Evolutionary conservation across 768 basidiomycete genomes (phyloP).

Genomic region (Collybia mongolica): DNA sequence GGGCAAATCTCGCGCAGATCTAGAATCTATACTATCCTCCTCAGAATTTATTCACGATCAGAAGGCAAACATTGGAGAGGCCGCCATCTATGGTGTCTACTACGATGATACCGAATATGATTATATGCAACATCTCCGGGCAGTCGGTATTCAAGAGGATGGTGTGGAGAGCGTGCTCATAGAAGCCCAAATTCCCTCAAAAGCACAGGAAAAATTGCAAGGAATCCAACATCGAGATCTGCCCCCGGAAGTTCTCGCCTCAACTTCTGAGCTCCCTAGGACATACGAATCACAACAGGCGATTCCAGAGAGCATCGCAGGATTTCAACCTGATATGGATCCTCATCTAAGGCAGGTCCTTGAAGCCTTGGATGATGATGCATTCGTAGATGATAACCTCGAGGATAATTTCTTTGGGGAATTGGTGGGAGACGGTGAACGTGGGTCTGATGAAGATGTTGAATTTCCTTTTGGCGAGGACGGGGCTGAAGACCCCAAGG

Average conservation of each 20-base stretch:
- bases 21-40: constrained; percentile 57
- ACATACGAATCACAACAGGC: constrained; percentile 76
- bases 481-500: constrained; percentile 29
- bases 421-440: constrained; percentile 71
- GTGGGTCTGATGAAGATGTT: constrained; percentile 55
- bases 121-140: constrained; percentile 95
- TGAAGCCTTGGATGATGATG: constrained; percentile 95
- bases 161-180: constrained; percentile 81
- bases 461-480: constrained; percentile 70
- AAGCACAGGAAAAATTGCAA: constrained; percentile 20
- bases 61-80: constrained; percentile 76
- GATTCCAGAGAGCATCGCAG: constrained; percentile 79
- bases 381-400: constrained; percentile 78
- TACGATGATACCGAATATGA: constrained; percentile 97
- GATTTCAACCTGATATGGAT: constrained; percentile 96
- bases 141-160: constrained; percentile 73
- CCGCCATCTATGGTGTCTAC: constrained; percentile 84
- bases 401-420: constrained; percentile 78
- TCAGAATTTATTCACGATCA: constrained; percentile 47
- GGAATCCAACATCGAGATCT: constrained; percentile 53
- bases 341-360: constrained; percentile 90
- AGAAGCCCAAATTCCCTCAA: constrained; percentile 57
- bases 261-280: constrained; percentile 68
- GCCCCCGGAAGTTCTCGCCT: constrained; percentile 72
- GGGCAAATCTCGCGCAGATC: constrained; percentile 82